These are phyloP conservation scores for Thalassiosira allenii DNA, from an alignment of 352 stramenopile species.

Conservation along the genomic window DNA sequence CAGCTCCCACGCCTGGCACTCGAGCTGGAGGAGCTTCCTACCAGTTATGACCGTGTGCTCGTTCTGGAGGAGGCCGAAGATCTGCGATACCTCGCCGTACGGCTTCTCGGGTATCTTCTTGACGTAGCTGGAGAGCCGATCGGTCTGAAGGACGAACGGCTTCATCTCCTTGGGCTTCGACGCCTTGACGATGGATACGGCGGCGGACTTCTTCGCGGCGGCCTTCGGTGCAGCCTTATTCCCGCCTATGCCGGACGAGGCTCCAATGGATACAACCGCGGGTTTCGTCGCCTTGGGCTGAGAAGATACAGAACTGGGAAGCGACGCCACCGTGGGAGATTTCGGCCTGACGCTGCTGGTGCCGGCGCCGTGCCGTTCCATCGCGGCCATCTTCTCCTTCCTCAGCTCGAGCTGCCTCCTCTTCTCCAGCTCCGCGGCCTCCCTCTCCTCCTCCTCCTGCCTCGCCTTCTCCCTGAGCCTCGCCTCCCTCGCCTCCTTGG, in stretches of 20 bases:
- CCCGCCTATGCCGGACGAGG: too few species aligned
- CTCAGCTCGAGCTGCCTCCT: conserved; percentile 3
- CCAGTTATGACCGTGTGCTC: conserved; percentile 10
- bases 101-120: conserved; percentile 6
- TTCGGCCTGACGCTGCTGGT: not conserved
- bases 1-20: too few species aligned
- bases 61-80: conserved; percentile 27
- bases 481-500: not conserved
- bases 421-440: conserved; percentile 3
- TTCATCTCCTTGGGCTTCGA: not conserved
- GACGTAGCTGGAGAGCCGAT: conserved; percentile 26
- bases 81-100: conserved; percentile 2
- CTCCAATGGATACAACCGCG: not conserved
- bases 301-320: not conserved
- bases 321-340: not conserved
- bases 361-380: not conserved
- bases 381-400: not conserved
- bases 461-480: not conserved
- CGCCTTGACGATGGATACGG: not conserved
- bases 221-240: too few species aligned
- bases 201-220: too few species aligned
- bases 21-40: conserved; percentile 7
- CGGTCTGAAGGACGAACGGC: not conserved
- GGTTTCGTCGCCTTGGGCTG: conserved; percentile 3
- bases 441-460: conserved; percentile 12